These are phyloP conservation scores for Apophysomyces trapeziformis DNA, from an alignment of 371 early-diverging fungal genomes.

Conservation along the genomic window DNA sequence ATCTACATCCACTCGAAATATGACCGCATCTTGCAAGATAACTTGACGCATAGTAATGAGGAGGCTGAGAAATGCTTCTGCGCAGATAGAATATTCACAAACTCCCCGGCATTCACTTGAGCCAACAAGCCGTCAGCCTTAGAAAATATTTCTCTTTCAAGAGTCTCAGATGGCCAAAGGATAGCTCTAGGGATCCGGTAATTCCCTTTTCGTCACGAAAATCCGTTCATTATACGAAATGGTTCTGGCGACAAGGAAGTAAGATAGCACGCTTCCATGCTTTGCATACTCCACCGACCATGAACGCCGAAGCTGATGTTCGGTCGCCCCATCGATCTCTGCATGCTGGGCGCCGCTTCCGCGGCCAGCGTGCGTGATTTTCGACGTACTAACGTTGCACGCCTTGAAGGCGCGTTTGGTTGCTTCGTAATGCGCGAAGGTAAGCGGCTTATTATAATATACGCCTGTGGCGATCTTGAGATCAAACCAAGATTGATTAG, in stretches of 20 bases:
- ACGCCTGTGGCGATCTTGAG: neutral
- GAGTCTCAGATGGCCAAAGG: constrained; percentile 1
- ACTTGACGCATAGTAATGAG: neutral
- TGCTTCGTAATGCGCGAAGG: neutral
- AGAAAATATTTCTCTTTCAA: neutral
- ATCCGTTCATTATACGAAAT: neutral
- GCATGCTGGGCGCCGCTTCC: neutral
- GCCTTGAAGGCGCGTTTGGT: neutral
- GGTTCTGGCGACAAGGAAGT: neutral
- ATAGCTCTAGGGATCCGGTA: neutral
- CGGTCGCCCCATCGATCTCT: constrained; percentile 1
- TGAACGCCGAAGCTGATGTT: neutral
- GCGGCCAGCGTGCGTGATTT: constrained; percentile 1
- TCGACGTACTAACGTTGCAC: neutral
- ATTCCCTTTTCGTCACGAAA: neutral
- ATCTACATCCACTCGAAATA: constrained; percentile 2
- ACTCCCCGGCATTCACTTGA: neutral
- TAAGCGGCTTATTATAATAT: neutral
- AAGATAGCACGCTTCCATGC: neutral
- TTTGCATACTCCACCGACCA: constrained; percentile 10
- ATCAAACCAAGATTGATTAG: neutral
- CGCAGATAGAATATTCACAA: neutral
- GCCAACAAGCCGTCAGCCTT: neutral
- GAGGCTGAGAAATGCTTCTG: neutral
- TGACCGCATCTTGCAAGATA: neutral